These are phyloP conservation scores for Auricularia sp. DNA, from an alignment of 768 basidiomycete species.

Conservation along the genomic window DNA sequence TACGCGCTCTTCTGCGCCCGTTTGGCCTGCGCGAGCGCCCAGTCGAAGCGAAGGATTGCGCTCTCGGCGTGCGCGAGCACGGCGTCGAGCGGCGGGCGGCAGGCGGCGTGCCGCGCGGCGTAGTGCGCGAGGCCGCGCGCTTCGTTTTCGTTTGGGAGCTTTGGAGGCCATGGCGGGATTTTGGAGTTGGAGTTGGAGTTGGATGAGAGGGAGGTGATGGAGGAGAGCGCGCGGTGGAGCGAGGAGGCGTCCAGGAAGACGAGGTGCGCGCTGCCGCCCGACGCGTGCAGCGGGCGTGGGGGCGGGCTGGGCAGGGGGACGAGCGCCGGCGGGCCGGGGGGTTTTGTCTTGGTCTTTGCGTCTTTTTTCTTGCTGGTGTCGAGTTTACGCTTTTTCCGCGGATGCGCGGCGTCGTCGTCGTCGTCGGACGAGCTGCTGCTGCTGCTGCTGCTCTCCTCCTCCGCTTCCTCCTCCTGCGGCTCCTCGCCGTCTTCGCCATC, in stretches of 20 bases:
- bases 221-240: conserved; percentile 47
- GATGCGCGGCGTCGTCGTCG: conserved; percentile 15
- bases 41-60: conserved; percentile 67
- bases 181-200: conserved; percentile 23
- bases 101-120: conserved; percentile 43
- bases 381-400: conserved; percentile 24
- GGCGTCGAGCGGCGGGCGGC: conserved; percentile 65
- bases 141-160: conserved; percentile 26
- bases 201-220: conserved; percentile 15
- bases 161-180: conserved; percentile 51
- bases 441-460: not conserved
- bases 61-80: conserved; percentile 75
- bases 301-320: conserved; percentile 47
- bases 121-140: conserved; percentile 71
- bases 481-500: conserved; percentile 10
- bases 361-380: conserved; percentile 12
- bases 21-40: conserved; percentile 41
- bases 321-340: conserved; percentile 35
- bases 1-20: conserved; percentile 54
- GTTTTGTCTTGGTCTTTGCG: conserved; percentile 11
- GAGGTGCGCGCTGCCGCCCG: conserved; percentile 63
- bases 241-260: conserved; percentile 64
- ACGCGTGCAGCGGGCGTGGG: conserved; percentile 45
- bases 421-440: conserved; percentile 8
- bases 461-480: not conserved